Evolutionary conservation across 2,329 filamentous ascomycete species (phyloP).

Genomic region (Teratosphaeria pseudoeucalypti): DNA sequence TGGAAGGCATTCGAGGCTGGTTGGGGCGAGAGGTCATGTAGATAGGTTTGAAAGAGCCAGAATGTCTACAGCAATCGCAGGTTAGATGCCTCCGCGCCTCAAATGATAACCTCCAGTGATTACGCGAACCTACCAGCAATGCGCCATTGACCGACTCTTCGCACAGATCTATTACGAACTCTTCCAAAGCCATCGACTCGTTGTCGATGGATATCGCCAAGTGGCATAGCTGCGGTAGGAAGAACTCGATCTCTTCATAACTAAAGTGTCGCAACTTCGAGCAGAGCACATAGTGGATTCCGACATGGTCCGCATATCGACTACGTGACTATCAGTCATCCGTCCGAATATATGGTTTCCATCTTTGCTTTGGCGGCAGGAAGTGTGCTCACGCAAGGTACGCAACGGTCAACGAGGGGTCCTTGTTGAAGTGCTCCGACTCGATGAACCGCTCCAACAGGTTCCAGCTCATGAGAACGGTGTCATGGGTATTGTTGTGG

Average conservation of each 20-base stretch:
- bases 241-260: slow-evolving; percentile 89
- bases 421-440: slow-evolving; percentile 87
- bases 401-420: slow-evolving; percentile 78
- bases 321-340: slow-evolving; percentile 35
- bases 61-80: slow-evolving; percentile 52
- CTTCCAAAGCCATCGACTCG: slow-evolving; percentile 82
- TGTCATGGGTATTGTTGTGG: slow-evolving; percentile 1
- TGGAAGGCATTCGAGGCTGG: slow-evolving; percentile 69
- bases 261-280: slow-evolving; percentile 81
- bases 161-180: slow-evolving; percentile 76
- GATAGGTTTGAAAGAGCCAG: slow-evolving; percentile 82
- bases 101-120: background rate
- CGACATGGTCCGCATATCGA: slow-evolving; percentile 80
- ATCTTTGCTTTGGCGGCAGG: background rate
- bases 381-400: slow-evolving; percentile 64
- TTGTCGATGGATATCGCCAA: slow-evolving; percentile 81
- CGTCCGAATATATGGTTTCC: background rate
- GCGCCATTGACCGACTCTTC: slow-evolving; percentile 80
- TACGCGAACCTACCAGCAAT: slow-evolving; percentile 51
- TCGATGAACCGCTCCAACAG: slow-evolving; percentile 83
- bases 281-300: slow-evolving; percentile 81
- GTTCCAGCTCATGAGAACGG: slow-evolving; percentile 55
- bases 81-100: slow-evolving; percentile 8
- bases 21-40: slow-evolving; percentile 66
- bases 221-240: slow-evolving; percentile 75